Conservation (phyloP, 495 filamentous ascomycete species). For the Trichoderma gamsii region DNA sequence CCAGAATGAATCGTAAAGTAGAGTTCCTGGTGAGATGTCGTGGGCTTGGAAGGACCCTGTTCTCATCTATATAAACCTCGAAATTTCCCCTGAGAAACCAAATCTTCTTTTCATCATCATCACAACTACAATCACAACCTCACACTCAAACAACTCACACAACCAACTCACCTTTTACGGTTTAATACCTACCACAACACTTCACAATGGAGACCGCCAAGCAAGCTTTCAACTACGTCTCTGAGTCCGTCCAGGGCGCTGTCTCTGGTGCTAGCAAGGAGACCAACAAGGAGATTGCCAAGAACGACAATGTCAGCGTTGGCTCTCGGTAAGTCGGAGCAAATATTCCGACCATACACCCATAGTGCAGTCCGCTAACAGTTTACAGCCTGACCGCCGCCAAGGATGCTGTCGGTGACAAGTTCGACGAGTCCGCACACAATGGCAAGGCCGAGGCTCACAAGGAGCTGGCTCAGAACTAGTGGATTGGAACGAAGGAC, state of each 20-base stretch:
- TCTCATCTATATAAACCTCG: background rate
- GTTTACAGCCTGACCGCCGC: slow-evolving; percentile 34
- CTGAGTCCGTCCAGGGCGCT: slow-evolving; percentile 51
- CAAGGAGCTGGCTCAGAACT: slow-evolving; percentile 43
- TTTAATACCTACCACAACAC: slow-evolving; percentile 28
- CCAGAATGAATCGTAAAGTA: background rate
- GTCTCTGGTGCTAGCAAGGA: slow-evolving; percentile 51
- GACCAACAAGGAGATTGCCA: slow-evolving; percentile 59
- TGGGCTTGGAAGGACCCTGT: background rate
- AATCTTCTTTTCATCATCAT: slow-evolving; percentile 21
- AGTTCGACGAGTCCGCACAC: slow-evolving; percentile 43
- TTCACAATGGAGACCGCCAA: slow-evolving; percentile 53
- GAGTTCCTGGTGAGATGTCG: background rate
- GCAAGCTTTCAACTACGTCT: slow-evolving; percentile 56
- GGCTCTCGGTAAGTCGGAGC: slow-evolving; percentile 42
- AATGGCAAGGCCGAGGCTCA: slow-evolving; percentile 41
- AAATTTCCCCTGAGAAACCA: background rate
- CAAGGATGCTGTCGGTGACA: slow-evolving; percentile 46
- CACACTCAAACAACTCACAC: slow-evolving; percentile 24
- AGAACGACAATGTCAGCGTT: slow-evolving; percentile 48
- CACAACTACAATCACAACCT: slow-evolving; percentile 19
- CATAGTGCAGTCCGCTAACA: background rate
- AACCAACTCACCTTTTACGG: slow-evolving; percentile 24
- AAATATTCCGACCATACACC: background rate
- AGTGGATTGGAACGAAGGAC: background rate